A percentile compares a stretch with the other conserved stretches of the same genome.
Conservation (phyloP, 176 grass and related monocot species). For the Aechmea fasciata region DNA sequence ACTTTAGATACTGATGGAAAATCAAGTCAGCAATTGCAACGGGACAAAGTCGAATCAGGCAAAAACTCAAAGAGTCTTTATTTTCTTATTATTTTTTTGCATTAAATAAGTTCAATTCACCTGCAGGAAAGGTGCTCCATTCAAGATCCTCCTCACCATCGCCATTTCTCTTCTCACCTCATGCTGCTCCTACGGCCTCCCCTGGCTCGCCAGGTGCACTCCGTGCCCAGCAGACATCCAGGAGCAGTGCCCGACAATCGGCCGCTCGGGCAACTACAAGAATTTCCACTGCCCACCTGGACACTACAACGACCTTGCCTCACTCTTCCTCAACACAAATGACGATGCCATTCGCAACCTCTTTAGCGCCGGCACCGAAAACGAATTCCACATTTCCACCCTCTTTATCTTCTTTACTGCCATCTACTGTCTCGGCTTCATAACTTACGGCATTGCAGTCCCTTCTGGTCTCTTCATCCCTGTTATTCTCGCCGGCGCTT, state of each 20-base stretch:
- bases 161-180: slow-evolving; percentile 73
- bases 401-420: slow-evolving; percentile 72
- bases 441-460: slow-evolving; percentile 81
- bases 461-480: slow-evolving; percentile 95
- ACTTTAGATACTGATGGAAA: too few relatives aligned
- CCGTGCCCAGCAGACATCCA: slow-evolving; percentile 37
- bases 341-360: slow-evolving; percentile 92
- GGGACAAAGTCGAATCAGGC: neutral
- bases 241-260: slow-evolving; percentile 71
- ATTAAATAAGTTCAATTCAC: neutral
- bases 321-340: slow-evolving; percentile 92
- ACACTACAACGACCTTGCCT: slow-evolving; percentile 86
- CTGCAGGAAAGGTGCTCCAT: slow-evolving; percentile 80
- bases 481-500: slow-evolving; percentile 75
- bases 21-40: neutral
- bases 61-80: neutral
- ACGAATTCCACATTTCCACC: slow-evolving; percentile 60
- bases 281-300: slow-evolving; percentile 77
- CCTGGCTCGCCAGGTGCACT: slow-evolving; percentile 66
- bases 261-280: slow-evolving; percentile 81
- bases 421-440: slow-evolving; percentile 65
- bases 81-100: slow-evolving; percentile 6
- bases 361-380: slow-evolving; percentile 62
- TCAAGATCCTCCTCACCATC: slow-evolving; percentile 73
- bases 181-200: slow-evolving; percentile 74